Conservation (phyloP, 2,329 filamentous ascomycete species). For the Leptographium wingfieldii region DNA sequence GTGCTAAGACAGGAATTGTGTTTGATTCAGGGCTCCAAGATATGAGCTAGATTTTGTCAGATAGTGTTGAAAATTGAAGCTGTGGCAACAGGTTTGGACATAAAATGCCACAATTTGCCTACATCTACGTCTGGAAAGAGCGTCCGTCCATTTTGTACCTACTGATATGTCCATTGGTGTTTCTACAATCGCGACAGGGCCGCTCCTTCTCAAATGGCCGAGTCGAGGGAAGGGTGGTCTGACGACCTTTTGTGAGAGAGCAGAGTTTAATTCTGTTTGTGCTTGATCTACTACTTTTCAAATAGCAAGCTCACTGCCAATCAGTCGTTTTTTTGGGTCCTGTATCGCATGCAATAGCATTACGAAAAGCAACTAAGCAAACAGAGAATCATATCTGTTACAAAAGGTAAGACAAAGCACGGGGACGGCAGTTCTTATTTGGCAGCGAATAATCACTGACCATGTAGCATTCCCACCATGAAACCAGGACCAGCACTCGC, state of each 20-base stretch:
- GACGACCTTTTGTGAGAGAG: background rate
- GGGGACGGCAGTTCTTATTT: no score
- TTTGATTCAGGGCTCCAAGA: no score
- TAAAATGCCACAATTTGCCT: no score
- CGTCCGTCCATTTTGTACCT: background rate
- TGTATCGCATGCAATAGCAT: background rate
- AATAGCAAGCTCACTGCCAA: background rate
- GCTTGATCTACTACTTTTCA: background rate
- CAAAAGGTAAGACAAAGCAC: background rate
- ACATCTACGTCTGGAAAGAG: background rate
- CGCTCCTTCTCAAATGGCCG: background rate
- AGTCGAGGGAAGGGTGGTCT: background rate
- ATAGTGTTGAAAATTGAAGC: no score
- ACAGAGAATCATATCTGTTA: background rate
- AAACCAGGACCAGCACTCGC: background rate
- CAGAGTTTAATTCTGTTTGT: background rate
- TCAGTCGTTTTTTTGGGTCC: background rate
- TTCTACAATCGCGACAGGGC: background rate
- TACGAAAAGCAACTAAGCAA: background rate
- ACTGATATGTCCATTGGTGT: background rate
- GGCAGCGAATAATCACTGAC: background rate
- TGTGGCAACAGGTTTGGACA: no score
- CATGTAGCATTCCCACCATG: background rate
- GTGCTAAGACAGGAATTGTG: no score
- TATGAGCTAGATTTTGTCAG: no score